Conservation (phyloP, 2,329 filamentous ascomycete species). For the Neonectria faginata region DNA sequence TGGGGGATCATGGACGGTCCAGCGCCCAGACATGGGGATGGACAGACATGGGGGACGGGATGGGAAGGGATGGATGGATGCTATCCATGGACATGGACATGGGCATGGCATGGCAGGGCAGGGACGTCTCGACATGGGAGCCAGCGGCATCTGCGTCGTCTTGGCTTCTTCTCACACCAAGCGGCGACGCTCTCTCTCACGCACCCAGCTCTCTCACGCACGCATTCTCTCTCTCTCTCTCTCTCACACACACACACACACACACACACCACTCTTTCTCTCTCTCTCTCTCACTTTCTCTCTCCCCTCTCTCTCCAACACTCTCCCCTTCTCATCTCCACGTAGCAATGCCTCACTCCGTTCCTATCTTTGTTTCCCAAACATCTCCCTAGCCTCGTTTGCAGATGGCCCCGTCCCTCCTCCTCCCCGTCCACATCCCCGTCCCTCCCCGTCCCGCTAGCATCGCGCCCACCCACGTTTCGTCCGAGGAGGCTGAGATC, state of each 20-base stretch:
- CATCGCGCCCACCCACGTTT: conserved; percentile 38
- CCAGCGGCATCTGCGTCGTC: conserved; percentile 7
- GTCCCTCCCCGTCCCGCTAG: conserved; percentile 24
- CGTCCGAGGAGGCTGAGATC: conserved; percentile 40
- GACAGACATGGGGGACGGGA: background rate
- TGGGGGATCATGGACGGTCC: conserved; percentile 1
- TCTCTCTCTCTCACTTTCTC: background rate
- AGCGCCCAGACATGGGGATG: background rate
- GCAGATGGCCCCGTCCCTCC: conserved; percentile 26
- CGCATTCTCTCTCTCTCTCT: conserved; percentile 5
- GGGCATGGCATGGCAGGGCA: background rate
- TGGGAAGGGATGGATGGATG: conserved; percentile 4
- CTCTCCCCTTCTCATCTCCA: conserved; percentile 26
- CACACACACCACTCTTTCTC: conserved; percentile 18
- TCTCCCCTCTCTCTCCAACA: background rate
- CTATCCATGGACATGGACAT: background rate
- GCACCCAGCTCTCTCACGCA: conserved; percentile 11
- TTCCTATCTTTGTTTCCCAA: conserved; percentile 44
- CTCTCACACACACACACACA: no score
- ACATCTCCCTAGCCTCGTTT: conserved; percentile 27
- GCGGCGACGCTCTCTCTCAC: conserved; percentile 9
- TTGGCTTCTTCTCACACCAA: conserved; percentile 9
- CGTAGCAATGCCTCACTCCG: conserved; percentile 46
- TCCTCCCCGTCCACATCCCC: conserved; percentile 14
- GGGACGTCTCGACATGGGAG: background rate